Conservation (phyloP, 1,284 basidiomycete genomes). For the Ceratorhiza oryzae-sativae region DNA sequence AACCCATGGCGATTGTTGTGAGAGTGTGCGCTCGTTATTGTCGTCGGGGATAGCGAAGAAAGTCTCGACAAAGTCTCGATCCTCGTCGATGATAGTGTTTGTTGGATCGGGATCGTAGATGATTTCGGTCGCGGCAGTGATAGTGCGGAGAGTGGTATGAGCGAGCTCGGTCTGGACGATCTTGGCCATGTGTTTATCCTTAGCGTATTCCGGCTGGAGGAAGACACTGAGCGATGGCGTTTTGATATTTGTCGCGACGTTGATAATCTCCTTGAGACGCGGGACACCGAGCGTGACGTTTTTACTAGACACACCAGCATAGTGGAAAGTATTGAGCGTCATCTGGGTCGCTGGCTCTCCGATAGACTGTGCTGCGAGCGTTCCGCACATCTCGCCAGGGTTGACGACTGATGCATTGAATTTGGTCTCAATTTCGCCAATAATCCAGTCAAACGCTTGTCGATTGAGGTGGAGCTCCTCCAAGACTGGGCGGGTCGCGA, state of each 20-base stretch:
- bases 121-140: constrained; percentile 96
- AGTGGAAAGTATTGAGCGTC: constrained; percentile 98
- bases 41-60: constrained; percentile 99
- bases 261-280: constrained; percentile 98
- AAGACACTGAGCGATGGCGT: constrained; percentile 95
- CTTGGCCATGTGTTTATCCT: constrained; percentile 73
- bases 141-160: constrained; percentile 92
- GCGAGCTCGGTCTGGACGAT: constrained; percentile 91
- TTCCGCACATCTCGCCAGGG: constrained; percentile 99
- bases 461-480: constrained; percentile 86
- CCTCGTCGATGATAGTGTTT: constrained; percentile 95
- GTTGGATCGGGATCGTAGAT: constrained; percentile 97
- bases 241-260: constrained; percentile 98
- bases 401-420: constrained; percentile 92
- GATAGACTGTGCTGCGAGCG: constrained; percentile 96
- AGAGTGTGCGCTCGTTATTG: constrained; percentile 89
- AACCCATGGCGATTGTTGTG: constrained; percentile 96
- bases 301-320: constrained; percentile 97
- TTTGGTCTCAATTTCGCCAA: constrained; percentile 95
- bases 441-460: constrained; percentile 96
- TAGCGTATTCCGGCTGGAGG: constrained; percentile 75
- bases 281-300: constrained; percentile 98
- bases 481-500: constrained; percentile 83
- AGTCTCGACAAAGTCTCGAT: constrained; percentile 94
- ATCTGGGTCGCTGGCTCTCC: constrained; percentile 99